Evolutionary conservation across 176 grass and related monocot species (phyloP).

Genomic region (Cenchrus fungigraminus): DNA sequence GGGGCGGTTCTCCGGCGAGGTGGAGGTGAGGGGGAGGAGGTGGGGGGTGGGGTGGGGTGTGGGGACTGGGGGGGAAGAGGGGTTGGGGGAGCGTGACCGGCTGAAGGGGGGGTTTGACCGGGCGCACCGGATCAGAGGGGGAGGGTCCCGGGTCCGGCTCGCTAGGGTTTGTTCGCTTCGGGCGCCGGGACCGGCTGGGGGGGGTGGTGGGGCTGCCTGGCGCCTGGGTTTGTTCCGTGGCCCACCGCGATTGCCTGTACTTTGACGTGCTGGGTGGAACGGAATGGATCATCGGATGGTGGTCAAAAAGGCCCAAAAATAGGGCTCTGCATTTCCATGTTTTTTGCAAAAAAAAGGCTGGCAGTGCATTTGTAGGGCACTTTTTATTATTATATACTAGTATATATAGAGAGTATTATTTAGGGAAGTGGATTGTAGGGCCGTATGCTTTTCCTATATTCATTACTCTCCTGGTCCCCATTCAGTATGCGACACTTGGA

Average conservation of each 20-base stretch:
- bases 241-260: slow-evolving; percentile 61
- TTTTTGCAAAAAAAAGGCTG: background rate
- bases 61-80: background rate
- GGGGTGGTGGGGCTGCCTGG: background rate
- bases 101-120: slow-evolving; percentile 43
- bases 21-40: background rate
- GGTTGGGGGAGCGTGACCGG: slow-evolving; percentile 34
- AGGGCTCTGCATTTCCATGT: background rate
- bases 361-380: background rate
- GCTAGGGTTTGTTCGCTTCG: slow-evolving; percentile 57
- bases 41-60: background rate
- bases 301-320: slow-evolving; percentile 48
- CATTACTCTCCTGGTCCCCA: background rate
- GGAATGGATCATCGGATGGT: slow-evolving; percentile 33
- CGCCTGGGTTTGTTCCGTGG: slow-evolving; percentile 37
- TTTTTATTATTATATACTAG: no score
- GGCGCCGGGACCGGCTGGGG: background rate
- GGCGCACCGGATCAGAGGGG: slow-evolving; percentile 46
- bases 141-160: slow-evolving; percentile 36
- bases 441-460: background rate
- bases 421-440: background rate
- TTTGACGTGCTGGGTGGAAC: slow-evolving; percentile 32
- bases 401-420: no score
- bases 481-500: background rate
- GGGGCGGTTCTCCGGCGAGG: slow-evolving; percentile 45